These are phyloP conservation scores for Schizochytrium sp. DNA, from an alignment of 108 stramenopile species.

Conservation along the genomic window DNA sequence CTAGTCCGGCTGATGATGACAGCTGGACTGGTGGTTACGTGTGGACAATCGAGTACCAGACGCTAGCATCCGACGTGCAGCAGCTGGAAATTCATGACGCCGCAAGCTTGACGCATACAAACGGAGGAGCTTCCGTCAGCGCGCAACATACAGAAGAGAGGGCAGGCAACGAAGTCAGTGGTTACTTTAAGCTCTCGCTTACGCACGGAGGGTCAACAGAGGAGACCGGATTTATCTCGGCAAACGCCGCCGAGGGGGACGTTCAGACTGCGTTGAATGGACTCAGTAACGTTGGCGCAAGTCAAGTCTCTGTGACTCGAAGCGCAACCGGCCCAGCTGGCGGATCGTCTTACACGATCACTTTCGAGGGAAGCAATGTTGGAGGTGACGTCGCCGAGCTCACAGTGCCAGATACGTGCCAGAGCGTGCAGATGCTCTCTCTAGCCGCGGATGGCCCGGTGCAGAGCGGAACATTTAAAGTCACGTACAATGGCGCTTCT, in stretches of 20 bases:
- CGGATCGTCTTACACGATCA: slow-evolving; percentile 56
- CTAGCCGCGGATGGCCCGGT: not conserved
- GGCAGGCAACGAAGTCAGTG: slow-evolving; percentile 70
- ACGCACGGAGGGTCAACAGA: not conserved
- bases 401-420: not conserved
- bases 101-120: not conserved
- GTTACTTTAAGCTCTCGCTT: slow-evolving; percentile 39
- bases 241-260: not conserved
- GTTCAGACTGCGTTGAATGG: not conserved
- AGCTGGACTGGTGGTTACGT: slow-evolving; percentile 70
- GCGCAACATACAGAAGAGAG: slow-evolving; percentile 34
- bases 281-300: not conserved
- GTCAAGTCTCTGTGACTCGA: slow-evolving; percentile 43
- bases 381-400: slow-evolving; percentile 52
- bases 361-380: slow-evolving; percentile 49
- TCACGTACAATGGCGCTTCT: not conserved
- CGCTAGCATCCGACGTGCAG: slow-evolving; percentile 58
- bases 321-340: slow-evolving; percentile 46
- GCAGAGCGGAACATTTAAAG: not conserved
- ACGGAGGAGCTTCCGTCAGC: slow-evolving; percentile 12
- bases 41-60: slow-evolving; percentile 64
- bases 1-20: slow-evolving; percentile 27
- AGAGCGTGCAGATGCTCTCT: not conserved
- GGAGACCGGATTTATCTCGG: not conserved
- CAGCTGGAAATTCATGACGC: slow-evolving; percentile 33